A percentile compares a stretch with the other conserved stretches of the same genome.
Conservation (phyloP, 495 filamentous ascomycete genomes). For the Hyaloscypha hepaticicola region DNA sequence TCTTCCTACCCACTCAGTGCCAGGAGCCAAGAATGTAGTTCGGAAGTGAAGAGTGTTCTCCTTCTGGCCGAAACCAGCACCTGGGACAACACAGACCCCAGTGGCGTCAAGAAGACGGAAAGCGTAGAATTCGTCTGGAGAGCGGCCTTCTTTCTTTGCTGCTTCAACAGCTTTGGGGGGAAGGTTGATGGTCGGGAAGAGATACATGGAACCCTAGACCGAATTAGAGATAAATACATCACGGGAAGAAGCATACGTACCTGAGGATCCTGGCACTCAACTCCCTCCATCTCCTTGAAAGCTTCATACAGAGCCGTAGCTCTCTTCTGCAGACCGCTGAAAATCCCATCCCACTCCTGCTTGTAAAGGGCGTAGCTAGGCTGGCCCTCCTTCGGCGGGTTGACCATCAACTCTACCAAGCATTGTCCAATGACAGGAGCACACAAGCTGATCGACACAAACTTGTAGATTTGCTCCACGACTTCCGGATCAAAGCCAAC, state of each 20-base stretch:
- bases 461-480: slow-evolving; percentile 94
- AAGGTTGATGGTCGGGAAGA: slow-evolving; percentile 90
- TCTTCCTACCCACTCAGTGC: slow-evolving; percentile 88
- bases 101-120: slow-evolving; percentile 87
- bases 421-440: slow-evolving; percentile 95
- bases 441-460: slow-evolving; percentile 92
- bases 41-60: slow-evolving; percentile 90
- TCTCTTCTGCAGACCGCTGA: slow-evolving; percentile 68
- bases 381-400: slow-evolving; percentile 81
- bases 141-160: slow-evolving; percentile 69
- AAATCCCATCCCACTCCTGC: slow-evolving; percentile 80
- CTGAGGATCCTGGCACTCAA: slow-evolving; percentile 79
- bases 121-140: slow-evolving; percentile 91
- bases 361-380: slow-evolving; percentile 80
- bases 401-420: slow-evolving; percentile 94
- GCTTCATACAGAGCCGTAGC: slow-evolving; percentile 83
- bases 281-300: slow-evolving; percentile 93
- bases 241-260: slow-evolving; percentile 35
- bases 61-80: slow-evolving; percentile 91
- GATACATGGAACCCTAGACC: slow-evolving; percentile 89
- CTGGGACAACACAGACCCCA: slow-evolving; percentile 92
- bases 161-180: slow-evolving; percentile 70
- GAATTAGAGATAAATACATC: slow-evolving; percentile 12
- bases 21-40: slow-evolving; percentile 94
- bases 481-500: slow-evolving; percentile 84